phyloP scores from a whole-genome alignment of 441 rosid species.

The Caryocar brasiliense region DNA sequence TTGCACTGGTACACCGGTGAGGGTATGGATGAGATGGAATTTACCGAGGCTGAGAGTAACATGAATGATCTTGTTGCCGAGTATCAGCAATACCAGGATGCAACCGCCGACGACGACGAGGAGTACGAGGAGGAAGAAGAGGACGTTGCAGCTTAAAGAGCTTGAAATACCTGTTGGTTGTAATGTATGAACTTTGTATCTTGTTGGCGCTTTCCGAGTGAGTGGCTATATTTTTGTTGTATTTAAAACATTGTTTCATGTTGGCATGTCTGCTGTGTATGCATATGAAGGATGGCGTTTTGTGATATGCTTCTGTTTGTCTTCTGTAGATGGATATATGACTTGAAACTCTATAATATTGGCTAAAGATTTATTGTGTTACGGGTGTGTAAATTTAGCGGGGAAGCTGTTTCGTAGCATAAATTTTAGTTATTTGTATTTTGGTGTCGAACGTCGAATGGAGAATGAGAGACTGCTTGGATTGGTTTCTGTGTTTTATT shows the following conservation, averaged over 20 bases:
- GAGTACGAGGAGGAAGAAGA: constrained; percentile 20
- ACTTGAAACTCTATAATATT: background rate
- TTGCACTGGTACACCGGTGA: constrained; percentile 72
- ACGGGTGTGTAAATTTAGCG: background rate
- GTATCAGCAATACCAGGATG: constrained; percentile 36
- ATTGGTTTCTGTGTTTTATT: too few relatives aligned
- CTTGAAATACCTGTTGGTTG: background rate
- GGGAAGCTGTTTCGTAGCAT: background rate
- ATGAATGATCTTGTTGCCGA: constrained; percentile 63
- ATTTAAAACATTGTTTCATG: constrained; percentile 5
- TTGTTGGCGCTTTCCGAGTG: constrained; percentile 2
- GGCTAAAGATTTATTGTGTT: background rate
- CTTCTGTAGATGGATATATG: constrained; percentile 1
- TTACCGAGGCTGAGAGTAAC: constrained; percentile 64
- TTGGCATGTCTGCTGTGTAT: constrained; percentile 8
- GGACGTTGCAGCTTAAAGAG: constrained; percentile 15
- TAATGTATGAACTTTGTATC: constrained; percentile 4
- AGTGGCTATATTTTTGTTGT: constrained; percentile 11
- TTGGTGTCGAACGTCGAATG: too few relatives aligned
- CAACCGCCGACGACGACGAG: constrained; percentile 15
- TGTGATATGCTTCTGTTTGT: background rate
- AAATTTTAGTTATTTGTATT: too few relatives aligned
- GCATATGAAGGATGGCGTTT: constrained; percentile 2
- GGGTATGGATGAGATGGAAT: constrained; percentile 72
- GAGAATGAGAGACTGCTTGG: too few relatives aligned